Conservation (phyloP, 31 red algal genomes). For the Pterothamnion heteromorphum region DNA sequence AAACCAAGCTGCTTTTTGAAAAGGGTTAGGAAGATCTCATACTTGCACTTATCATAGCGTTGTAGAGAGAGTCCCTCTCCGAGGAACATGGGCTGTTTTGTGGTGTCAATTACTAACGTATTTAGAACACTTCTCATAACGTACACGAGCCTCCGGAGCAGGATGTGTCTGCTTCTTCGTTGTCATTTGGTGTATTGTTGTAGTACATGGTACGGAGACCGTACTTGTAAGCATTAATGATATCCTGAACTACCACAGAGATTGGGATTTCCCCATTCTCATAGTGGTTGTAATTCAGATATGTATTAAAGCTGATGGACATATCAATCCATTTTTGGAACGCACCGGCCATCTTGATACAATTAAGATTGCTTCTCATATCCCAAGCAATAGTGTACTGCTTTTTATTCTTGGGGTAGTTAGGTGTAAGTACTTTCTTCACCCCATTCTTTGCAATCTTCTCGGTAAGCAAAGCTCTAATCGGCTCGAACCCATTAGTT, state of each 20-base stretch:
- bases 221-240: neutral
- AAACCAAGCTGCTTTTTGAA: constrained; percentile 29
- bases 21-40: constrained; percentile 3
- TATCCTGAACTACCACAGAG: neutral
- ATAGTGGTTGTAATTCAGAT: neutral
- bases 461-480: neutral
- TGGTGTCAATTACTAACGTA: no score
- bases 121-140: no score
- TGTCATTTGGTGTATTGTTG: constrained; percentile 11
- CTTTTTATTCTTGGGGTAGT: neutral
- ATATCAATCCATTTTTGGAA: constrained; percentile 19
- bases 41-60: constrained; percentile 17
- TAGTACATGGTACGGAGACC: constrained; percentile 12
- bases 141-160: no score
- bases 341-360: neutral
- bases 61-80: neutral
- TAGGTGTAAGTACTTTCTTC: neutral
- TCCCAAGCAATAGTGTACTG: neutral
- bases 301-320: neutral
- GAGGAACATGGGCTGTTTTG: constrained; percentile 21
- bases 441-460: neutral
- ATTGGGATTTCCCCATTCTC: neutral
- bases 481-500: constrained; percentile 29
- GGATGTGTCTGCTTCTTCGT: neutral
- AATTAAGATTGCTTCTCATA: neutral